Base-by-base conservation (phyloP, 352 stramenopile species). In the Globisporangium okanoganense region DNA sequence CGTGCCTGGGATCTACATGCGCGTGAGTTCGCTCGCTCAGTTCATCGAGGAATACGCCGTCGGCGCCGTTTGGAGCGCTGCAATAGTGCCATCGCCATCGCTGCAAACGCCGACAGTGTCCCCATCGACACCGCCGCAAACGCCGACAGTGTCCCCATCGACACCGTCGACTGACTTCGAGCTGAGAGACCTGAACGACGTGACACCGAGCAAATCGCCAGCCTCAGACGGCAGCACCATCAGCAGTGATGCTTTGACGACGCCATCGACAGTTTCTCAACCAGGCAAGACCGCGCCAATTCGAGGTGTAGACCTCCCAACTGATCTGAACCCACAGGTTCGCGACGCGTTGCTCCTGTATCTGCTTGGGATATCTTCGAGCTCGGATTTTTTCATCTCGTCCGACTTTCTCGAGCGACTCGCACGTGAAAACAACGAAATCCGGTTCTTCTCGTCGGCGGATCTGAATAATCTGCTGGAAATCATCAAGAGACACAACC, bases 1-100 rank as follows among this genome's bases (percentile, higher is more conserved):
- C 22, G 62, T 77, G 0, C 73, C 73, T 3, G 73, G 73, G 1
- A 56, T 82, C 20, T 82, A 82, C 57, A 65, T 61, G 44, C 73
- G 73, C n/a, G 62, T 78, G 14, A 59, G 62, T 8, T 55, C 33
- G 25, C 24, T 77, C 20, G 18, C 27, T 5, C 16, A 45, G 13
- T 81, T 81, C 51, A 70, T 78, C n/a, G 44, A 68, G 10, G 62
- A 58, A 13, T 71, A 78, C 60, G 59, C 58, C 18, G 55, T 49
- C 16, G 53, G 53, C 24, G 53, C 53, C 38, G 36, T 35, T 22
- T 58, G 53, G 53, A 50, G 55, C 29, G n/a, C 36, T 14, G 29
- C 7, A 13, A 14, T 29, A 8, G 33, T 61, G 0, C 4, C 55
- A 12, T 14, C 20, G 20, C 41, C 36, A 5, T 41, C 41, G 9